Conservation (phyloP, 768 basidiomycete genomes). For the Termitomyces bulborhizus region DNA sequence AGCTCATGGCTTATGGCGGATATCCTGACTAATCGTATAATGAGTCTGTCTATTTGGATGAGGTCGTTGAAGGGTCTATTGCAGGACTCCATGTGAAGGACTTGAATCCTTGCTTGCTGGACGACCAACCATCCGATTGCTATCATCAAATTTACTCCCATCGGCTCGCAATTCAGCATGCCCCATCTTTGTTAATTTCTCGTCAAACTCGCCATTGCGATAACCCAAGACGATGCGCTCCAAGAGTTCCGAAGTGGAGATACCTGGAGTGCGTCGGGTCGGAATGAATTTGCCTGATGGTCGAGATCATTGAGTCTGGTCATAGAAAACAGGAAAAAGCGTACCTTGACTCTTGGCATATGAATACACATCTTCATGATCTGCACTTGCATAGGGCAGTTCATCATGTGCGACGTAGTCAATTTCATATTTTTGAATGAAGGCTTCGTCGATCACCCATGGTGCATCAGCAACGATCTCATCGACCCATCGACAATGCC, state of each 20-base stretch:
- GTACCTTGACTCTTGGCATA: conserved; percentile 71
- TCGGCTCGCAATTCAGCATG: conserved; percentile 63
- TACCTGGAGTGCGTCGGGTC: conserved; percentile 88
- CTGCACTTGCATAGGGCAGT: conserved; percentile 74
- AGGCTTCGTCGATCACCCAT: conserved; percentile 81
- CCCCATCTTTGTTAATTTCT: conserved; percentile 88
- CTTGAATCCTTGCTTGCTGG: conserved; percentile 24
- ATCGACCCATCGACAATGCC: conserved; percentile 97
- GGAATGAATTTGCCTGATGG: conserved; percentile 85
- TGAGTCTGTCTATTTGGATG: no score
- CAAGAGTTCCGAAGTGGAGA: conserved; percentile 90
- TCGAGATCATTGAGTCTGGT: not conserved
- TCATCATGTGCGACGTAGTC: conserved; percentile 99
- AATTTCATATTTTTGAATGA: conserved; percentile 79
- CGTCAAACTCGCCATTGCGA: conserved; percentile 78
- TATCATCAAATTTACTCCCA: conserved; percentile 46
- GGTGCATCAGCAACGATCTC: conserved; percentile 88
- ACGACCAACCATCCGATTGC: conserved; percentile 28
- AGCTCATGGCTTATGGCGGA: not conserved
- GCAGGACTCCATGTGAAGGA: conserved; percentile 11
- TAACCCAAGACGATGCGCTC: conserved; percentile 90
- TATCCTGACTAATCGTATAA: not conserved
- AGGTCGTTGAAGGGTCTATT: not conserved
- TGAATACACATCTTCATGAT: conserved; percentile 80
- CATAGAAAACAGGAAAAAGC: conserved; percentile 14